phyloP scores from a whole-genome alignment of 768 basidiomycete genomes.

The Mrakia hoshinonis region DNA sequence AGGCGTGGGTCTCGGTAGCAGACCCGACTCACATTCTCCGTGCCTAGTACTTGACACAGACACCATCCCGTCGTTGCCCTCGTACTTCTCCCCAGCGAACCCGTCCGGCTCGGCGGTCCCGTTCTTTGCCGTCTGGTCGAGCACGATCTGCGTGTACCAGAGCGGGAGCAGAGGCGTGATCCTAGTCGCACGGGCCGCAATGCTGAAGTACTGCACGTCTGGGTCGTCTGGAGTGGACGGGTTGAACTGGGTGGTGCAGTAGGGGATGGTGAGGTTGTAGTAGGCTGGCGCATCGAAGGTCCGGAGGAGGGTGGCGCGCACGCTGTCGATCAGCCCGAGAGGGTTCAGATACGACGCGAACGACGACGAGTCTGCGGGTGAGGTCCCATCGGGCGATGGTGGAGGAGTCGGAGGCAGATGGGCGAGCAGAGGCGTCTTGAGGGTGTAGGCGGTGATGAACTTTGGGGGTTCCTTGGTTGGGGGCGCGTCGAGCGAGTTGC shows the following conservation, averaged over 20 bases:
- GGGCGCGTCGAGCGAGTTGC: slow-evolving; percentile 30
- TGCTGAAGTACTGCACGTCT: slow-evolving; percentile 87
- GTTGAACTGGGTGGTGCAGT: slow-evolving; percentile 48
- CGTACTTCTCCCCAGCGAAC: slow-evolving; percentile 36
- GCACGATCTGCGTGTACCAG: slow-evolving; percentile 89
- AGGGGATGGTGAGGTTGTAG: slow-evolving; percentile 78
- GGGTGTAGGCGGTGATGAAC: slow-evolving; percentile 41
- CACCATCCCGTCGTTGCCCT: slow-evolving; percentile 85
- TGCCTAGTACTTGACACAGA: slow-evolving; percentile 77
- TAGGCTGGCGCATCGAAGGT: slow-evolving; percentile 95
- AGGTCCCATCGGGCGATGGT: not conserved
- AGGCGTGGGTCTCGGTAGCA: no score
- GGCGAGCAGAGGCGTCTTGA: slow-evolving; percentile 44
- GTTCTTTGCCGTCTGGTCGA: slow-evolving; percentile 73
- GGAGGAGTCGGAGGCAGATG: slow-evolving; percentile 7
- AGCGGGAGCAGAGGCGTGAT: slow-evolving; percentile 61
- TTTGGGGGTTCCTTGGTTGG: slow-evolving; percentile 29
- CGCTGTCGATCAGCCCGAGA: slow-evolving; percentile 45
- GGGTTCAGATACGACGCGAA: slow-evolving; percentile 21
- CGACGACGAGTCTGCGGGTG: not conserved
- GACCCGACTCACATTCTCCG: slow-evolving; percentile 61
- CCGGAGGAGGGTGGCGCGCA: slow-evolving; percentile 73
- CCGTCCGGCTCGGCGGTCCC: slow-evolving; percentile 44
- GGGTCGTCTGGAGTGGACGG: slow-evolving; percentile 52
- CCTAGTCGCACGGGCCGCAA: slow-evolving; percentile 63